Evolutionary conservation across 1,284 basidiomycete genomes (phyloP).

Genomic region (Moniliophthora roreri): DNA sequence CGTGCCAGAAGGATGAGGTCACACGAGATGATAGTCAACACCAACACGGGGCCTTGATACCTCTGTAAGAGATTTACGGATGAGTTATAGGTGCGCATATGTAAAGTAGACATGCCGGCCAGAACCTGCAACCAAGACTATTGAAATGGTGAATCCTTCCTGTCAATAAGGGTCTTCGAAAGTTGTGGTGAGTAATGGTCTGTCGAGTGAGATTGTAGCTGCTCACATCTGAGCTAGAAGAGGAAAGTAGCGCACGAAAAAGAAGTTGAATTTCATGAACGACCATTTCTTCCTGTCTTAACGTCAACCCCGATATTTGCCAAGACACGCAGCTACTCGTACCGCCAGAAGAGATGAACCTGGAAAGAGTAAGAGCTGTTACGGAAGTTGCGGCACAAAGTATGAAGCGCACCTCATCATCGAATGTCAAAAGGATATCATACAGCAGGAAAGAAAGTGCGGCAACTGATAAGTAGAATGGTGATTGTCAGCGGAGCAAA

Average conservation of each 20-base stretch:
- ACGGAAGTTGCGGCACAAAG: too few relatives aligned
- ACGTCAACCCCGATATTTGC: too few relatives aligned
- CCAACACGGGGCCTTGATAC: slow-evolving; percentile 1
- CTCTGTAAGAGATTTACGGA: not conserved
- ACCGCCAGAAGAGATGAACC: slow-evolving; percentile 9
- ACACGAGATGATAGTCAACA: not conserved
- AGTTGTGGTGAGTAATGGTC: not conserved
- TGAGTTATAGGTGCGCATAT: not conserved
- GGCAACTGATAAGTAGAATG: too few relatives aligned
- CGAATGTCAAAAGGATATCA: too few relatives aligned
- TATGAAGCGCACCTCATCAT: too few relatives aligned
- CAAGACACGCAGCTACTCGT: not conserved
- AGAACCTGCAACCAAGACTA: slow-evolving; percentile 5
- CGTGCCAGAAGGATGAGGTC: slow-evolving; percentile 7
- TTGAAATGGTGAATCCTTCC: slow-evolving; percentile 8
- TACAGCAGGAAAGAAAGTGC: too few relatives aligned
- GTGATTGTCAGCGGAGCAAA: too few relatives aligned
- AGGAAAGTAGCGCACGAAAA: slow-evolving; percentile 9
- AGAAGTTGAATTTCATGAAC: slow-evolving; percentile 11
- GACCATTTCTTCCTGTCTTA: slow-evolving; percentile 6
- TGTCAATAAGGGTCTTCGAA: slow-evolving; percentile 2
- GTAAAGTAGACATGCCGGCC: not conserved
- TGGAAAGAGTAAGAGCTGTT: not conserved
- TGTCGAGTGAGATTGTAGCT: not conserved
- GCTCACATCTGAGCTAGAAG: slow-evolving; percentile 8